Conservation (phyloP, 177 flowering plant genomes). For the Vitis hybrid region DNA sequence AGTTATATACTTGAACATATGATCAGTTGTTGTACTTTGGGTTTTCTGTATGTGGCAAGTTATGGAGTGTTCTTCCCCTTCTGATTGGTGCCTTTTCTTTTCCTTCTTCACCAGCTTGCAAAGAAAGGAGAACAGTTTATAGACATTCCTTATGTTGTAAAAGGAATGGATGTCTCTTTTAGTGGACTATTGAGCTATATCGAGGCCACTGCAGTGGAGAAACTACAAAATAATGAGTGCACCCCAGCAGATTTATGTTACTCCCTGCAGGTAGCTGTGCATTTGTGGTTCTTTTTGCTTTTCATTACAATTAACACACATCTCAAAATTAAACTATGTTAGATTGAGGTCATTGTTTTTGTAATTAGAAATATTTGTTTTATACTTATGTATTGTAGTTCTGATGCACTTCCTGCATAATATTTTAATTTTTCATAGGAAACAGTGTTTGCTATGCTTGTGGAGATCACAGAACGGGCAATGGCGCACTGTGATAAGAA, state of each 20-base stretch:
- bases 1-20: too few species aligned
- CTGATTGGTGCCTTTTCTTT: neutral
- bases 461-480: constrained; percentile 91
- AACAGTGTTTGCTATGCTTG: constrained; percentile 90
- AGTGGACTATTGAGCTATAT: constrained; percentile 87
- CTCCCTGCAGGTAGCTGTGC: constrained; percentile 61
- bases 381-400: neutral
- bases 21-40: too few species aligned
- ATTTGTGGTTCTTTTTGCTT: neutral
- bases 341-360: neutral
- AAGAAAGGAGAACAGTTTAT: constrained; percentile 80
- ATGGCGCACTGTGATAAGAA: constrained; percentile 94
- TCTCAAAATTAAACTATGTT: too few species aligned
- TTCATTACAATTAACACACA: neutral
- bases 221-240: constrained; percentile 82
- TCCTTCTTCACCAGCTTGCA: constrained; percentile 55
- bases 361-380: neutral
- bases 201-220: constrained; percentile 80
- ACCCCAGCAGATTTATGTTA: constrained; percentile 94
- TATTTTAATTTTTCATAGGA: constrained; percentile 43
- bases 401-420: neutral
- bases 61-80: neutral
- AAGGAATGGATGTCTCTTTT: constrained; percentile 95
- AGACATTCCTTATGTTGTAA: constrained; percentile 87
- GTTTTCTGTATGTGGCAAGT: too few species aligned